phyloP scores from a whole-genome alignment of 352 stramenopile species.

The Aphanomyces cochlioides region DNA sequence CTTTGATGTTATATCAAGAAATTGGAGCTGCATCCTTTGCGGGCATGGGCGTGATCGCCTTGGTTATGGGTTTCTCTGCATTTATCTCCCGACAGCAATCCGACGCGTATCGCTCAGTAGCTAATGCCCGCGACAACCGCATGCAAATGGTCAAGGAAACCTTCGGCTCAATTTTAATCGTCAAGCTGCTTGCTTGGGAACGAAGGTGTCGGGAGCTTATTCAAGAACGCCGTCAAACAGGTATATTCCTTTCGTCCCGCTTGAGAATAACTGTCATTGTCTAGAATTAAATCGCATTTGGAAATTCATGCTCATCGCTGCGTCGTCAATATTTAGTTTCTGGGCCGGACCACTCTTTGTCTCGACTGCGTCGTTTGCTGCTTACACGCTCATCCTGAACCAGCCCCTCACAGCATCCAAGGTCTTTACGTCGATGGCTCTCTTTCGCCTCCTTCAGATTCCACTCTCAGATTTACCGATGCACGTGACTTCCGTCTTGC shows the following conservation, averaged over 20 bases:
- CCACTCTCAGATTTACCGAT: conserved; percentile 31
- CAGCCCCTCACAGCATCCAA: conserved; percentile 30
- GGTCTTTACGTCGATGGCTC: conserved; percentile 32
- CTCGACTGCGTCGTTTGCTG: conserved; percentile 30
- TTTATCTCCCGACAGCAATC: conserved; percentile 26
- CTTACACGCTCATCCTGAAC: conserved; percentile 28
- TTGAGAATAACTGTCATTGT: too few relatives aligned
- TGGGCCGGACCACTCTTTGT: conserved; percentile 34
- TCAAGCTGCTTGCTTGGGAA: conserved; percentile 92
- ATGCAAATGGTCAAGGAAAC: conserved; percentile 48
- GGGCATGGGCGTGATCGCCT: conserved; percentile 38
- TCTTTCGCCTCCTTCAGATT: conserved; percentile 31
- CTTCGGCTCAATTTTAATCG: conserved; percentile 72
- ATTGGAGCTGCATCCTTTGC: conserved; percentile 50
- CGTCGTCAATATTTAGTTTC: conserved; percentile 25
- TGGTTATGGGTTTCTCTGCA: conserved; percentile 83
- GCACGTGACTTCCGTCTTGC: conserved; percentile 21
- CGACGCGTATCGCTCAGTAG: conserved; percentile 30
- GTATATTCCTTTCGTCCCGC: background rate
- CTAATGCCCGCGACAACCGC: conserved; percentile 39
- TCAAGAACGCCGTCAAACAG: conserved; percentile 37
- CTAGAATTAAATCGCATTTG: conserved; percentile 16
- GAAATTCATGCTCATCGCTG: conserved; percentile 13
- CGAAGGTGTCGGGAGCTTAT: conserved; percentile 77
- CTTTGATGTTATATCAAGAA: conserved; percentile 52